phyloP scores from a whole-genome alignment of 2,329 filamentous ascomycete genomes.

The Clarireedia homoeocarpa region DNA sequence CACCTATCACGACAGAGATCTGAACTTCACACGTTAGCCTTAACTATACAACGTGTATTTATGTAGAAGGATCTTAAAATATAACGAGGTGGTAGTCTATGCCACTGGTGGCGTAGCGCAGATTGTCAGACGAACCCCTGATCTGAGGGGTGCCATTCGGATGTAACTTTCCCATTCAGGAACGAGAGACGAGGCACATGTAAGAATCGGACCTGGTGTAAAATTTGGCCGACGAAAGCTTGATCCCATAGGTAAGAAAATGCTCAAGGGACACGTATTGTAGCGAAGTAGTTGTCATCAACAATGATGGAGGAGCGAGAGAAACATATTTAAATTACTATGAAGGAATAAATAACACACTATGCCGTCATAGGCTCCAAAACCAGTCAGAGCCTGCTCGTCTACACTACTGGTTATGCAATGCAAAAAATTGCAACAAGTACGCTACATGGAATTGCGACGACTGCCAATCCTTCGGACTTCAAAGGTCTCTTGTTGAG shows the following conservation, averaged over 20 bases:
- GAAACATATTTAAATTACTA: too few species aligned
- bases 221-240: not conserved
- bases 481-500: not conserved
- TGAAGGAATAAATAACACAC: not conserved
- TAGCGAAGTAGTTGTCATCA: too few species aligned
- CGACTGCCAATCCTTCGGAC: not conserved
- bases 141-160: not conserved
- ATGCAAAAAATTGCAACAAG: not conserved
- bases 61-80: not conserved
- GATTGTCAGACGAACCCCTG: slow-evolving; percentile 2
- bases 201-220: not conserved
- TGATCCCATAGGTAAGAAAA: not conserved
- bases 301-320: too few species aligned
- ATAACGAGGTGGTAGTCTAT: not conserved
- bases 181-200: not conserved
- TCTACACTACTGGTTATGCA: too few species aligned
- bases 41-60: too few species aligned
- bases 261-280: too few species aligned
- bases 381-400: not conserved
- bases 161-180: not conserved
- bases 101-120: not conserved
- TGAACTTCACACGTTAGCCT: too few species aligned
- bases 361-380: not conserved
- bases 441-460: slow-evolving; percentile 5
- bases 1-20: too few species aligned